Percentiles rank a stretch among this genome's conserved stretches.
Evolutionary conservation across 805 yeast genomes (phyloP).

Genomic region (Starmerella etchellsii): DNA sequence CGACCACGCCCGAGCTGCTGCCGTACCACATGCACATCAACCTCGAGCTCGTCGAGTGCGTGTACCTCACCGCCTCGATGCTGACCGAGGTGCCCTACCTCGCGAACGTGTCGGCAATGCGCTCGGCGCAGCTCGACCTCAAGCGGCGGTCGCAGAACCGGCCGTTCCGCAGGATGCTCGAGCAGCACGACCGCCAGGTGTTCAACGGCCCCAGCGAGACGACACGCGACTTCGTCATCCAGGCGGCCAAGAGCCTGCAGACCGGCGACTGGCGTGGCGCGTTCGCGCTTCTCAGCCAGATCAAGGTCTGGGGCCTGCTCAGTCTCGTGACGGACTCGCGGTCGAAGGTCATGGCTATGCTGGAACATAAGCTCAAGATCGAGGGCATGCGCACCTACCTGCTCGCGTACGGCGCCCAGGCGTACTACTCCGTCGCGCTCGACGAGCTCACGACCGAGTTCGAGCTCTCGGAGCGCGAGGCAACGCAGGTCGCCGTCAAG

Average conservation of each 20-base stretch:
- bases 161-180: conserved; percentile 82
- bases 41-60: conserved; percentile 86
- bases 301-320: conserved; percentile 77
- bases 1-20: conserved; percentile 34
- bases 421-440: conserved; percentile 62
- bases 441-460: conserved; percentile 52
- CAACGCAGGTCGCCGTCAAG: conserved; percentile 52
- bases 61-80: conserved; percentile 78
- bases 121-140: conserved; percentile 34
- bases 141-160: conserved; percentile 58
- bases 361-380: conserved; percentile 65
- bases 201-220: conserved; percentile 98
- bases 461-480: conserved; percentile 43
- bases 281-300: conserved; percentile 53
- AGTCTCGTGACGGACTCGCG: conserved; percentile 43
- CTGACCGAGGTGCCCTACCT: conserved; percentile 84
- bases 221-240: conserved; percentile 82
- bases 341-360: conserved; percentile 44
- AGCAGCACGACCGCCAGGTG: conserved; percentile 83
- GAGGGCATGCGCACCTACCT: conserved; percentile 91
- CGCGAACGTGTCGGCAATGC: conserved; percentile 46
- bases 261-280: conserved; percentile 83
- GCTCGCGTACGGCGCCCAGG: conserved; percentile 58
- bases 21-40: conserved; percentile 99
- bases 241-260: conserved; percentile 79